Percentiles rank a stretch among this genome's conserved stretches.
phyloP scores from a whole-genome alignment of 129 eudicot genomes.

The Arctium lappa region DNA sequence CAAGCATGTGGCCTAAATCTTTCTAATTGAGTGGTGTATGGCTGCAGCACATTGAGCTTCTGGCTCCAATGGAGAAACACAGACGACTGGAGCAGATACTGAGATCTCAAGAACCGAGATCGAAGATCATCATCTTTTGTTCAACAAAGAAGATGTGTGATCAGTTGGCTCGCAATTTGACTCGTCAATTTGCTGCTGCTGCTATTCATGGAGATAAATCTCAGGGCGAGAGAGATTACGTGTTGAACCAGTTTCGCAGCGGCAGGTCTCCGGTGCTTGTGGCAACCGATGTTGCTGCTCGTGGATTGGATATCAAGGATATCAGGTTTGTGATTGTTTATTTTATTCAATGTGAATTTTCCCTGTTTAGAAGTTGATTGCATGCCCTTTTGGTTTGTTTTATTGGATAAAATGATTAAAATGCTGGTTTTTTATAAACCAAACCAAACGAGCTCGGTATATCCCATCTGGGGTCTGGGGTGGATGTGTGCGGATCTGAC shows the following conservation, averaged over 20 bases:
- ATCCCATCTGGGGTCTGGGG: background rate
- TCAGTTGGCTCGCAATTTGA: conserved; percentile 68
- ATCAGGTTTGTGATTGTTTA: conserved; percentile 50
- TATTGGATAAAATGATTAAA: background rate
- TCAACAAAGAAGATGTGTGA: conserved; percentile 98
- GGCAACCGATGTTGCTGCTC: conserved; percentile 99
- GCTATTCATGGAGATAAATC: conserved; percentile 97
- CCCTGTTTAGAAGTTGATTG: background rate
- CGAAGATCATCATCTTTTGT: conserved; percentile 83
- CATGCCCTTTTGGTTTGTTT: background rate
- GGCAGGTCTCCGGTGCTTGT: conserved; percentile 94
- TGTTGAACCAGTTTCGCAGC: conserved; percentile 76
- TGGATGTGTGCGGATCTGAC: background rate
- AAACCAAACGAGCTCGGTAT: background rate
- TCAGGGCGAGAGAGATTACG: conserved; percentile 86
- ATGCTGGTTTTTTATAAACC: background rate
- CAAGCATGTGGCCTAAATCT: background rate
- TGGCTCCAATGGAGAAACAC: conserved; percentile 75
- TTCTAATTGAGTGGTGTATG: background rate
- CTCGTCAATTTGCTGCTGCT: conserved; percentile 83
- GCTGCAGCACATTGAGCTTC: conserved; percentile 68
- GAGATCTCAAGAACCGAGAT: conserved; percentile 92
- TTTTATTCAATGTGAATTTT: too few relatives aligned
- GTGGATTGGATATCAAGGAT: conserved; percentile 92
- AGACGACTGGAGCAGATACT: conserved; percentile 76